These are phyloP conservation scores for Coffea canephora DNA, from an alignment of 257 asterid species.

Conservation along the genomic window DNA sequence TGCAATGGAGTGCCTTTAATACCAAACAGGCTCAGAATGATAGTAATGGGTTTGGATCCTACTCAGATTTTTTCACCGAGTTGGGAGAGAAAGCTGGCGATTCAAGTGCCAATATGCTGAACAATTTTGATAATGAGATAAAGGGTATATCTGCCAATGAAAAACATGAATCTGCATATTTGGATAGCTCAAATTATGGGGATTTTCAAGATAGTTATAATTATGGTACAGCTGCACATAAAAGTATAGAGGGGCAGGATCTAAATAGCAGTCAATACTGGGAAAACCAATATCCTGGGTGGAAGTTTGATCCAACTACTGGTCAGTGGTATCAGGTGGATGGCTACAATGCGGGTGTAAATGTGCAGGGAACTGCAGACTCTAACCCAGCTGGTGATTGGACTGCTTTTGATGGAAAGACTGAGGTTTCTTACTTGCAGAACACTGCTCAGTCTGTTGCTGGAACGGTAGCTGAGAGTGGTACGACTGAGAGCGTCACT, in stretches of 20 bases:
- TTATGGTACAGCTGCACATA: slow-evolving; percentile 41
- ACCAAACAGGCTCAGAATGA: slow-evolving; percentile 43
- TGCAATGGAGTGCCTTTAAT: slow-evolving; percentile 82
- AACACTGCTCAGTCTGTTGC: slow-evolving; percentile 57
- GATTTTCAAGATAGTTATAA: slow-evolving; percentile 36
- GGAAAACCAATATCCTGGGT: slow-evolving; percentile 90
- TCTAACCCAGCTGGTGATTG: slow-evolving; percentile 38
- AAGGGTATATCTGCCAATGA: slow-evolving; percentile 31
- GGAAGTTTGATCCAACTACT: slow-evolving; percentile 66
- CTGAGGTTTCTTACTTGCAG: slow-evolving; percentile 71
- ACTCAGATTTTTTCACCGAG: slow-evolving; percentile 70
- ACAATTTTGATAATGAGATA: slow-evolving; percentile 26
- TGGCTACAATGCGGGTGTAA: slow-evolving; percentile 37
- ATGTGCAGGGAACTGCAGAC: slow-evolving; percentile 32
- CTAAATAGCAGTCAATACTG: slow-evolving; percentile 58
- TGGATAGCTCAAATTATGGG: slow-evolving; percentile 30
- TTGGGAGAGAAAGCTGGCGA: slow-evolving; percentile 52
- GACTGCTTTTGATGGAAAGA: slow-evolving; percentile 39
- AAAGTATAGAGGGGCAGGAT: slow-evolving; percentile 43
- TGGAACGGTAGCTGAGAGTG: slow-evolving; percentile 51
- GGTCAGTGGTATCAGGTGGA: slow-evolving; percentile 89
- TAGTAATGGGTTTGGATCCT: slow-evolving; percentile 74
- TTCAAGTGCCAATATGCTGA: slow-evolving; percentile 37
- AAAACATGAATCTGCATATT: slow-evolving; percentile 29
- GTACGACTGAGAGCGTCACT: slow-evolving; percentile 34